These are phyloP conservation scores for Ramaria sp. DNA, from an alignment of 768 basidiomycete species.

Conservation along the genomic window DNA sequence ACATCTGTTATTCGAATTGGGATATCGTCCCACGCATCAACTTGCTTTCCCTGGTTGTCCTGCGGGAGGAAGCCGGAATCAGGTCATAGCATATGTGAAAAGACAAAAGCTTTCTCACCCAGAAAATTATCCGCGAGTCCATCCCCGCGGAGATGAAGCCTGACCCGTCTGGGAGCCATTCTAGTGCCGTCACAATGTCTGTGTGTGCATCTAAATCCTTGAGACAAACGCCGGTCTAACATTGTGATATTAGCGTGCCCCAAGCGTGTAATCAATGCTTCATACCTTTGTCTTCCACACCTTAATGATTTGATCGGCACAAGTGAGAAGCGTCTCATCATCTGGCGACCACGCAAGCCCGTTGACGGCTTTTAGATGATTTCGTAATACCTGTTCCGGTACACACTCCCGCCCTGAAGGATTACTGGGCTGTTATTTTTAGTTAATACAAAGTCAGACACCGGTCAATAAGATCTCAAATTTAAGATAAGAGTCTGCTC, in stretches of 20 bases:
- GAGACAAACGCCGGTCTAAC: conserved; percentile 64
- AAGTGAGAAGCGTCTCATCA: conserved; percentile 72
- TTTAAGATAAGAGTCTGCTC: conserved; percentile 21
- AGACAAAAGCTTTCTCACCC: conserved; percentile 40
- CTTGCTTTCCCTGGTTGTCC: conserved; percentile 65
- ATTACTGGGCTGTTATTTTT: conserved; percentile 34
- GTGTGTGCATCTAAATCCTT: conserved; percentile 57
- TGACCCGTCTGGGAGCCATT: conserved; percentile 80
- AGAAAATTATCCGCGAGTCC: conserved; percentile 73
- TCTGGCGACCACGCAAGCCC: conserved; percentile 91
- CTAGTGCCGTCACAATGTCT: conserved; percentile 77
- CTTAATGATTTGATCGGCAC: conserved; percentile 70
- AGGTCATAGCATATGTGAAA: conserved; percentile 8
- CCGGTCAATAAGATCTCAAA: conserved; percentile 8
- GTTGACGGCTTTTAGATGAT: conserved; percentile 71
- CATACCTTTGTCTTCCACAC: conserved; percentile 84
- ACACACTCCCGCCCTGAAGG: conserved; percentile 48
- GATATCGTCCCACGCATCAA: conserved; percentile 55
- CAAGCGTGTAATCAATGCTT: conserved; percentile 5
- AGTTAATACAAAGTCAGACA: conserved; percentile 13
- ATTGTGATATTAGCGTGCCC: conserved; percentile 6
- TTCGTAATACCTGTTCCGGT: conserved; percentile 48
- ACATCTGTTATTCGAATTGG: conserved; percentile 81
- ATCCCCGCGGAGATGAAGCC: conserved; percentile 86
- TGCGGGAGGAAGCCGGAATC: conserved; percentile 22